These are phyloP conservation scores for Nyctanthes arbortristis DNA, from an alignment of 257 asterid species.

Conservation along the genomic window DNA sequence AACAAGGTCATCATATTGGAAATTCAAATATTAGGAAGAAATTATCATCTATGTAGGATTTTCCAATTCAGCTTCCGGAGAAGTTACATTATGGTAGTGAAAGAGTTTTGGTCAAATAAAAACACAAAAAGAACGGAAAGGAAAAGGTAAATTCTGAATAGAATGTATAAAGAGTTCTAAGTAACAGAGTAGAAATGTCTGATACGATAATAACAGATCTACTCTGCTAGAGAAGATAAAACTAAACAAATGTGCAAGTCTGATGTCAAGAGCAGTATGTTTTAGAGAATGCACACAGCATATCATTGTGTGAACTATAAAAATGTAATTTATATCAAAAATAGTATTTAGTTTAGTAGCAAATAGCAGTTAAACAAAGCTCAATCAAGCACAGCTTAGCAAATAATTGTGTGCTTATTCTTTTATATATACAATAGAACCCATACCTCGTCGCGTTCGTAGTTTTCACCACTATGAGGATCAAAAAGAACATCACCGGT, in stretches of 20 bases:
- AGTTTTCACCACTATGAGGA: constrained; percentile 92
- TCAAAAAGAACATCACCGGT: constrained; percentile 98
- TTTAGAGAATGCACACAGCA: neutral
- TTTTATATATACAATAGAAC: neutral
- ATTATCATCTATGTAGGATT: neutral
- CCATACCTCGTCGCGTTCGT: constrained; percentile 88
- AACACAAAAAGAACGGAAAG: neutral
- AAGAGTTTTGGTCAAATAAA: neutral
- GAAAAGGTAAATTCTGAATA: neutral
- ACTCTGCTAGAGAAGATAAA: neutral
- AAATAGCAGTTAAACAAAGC: constrained; percentile 3
- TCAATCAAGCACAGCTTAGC: constrained; percentile 5
- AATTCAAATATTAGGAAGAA: neutral
- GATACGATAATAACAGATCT: neutral
- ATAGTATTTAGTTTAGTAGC: neutral
- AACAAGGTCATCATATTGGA: neutral
- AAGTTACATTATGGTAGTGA: neutral
- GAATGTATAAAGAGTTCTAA: neutral
- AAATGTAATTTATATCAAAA: constrained; percentile 3
- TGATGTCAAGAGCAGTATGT: neutral
- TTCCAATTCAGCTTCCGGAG: neutral
- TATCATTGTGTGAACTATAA: neutral
- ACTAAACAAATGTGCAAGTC: constrained; percentile 11
- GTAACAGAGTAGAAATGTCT: neutral
- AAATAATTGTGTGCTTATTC: neutral